Evolutionary conservation across 108 stramenopile species (phyloP), one percentile per base, ranked within the genome.

Genomic region (Phaeodactylum tricornutum): DNA sequence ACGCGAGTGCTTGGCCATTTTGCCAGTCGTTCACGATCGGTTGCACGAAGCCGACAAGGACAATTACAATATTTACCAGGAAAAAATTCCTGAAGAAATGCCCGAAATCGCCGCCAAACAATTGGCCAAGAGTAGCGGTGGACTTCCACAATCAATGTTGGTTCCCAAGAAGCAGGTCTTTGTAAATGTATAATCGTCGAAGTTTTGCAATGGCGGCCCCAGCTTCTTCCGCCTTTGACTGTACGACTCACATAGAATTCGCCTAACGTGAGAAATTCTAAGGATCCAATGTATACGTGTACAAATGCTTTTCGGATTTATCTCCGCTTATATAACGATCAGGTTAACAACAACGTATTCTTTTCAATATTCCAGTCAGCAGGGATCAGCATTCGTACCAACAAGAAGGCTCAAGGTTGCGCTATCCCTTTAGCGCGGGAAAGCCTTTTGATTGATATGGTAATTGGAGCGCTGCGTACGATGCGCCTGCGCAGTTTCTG

Each of bases 401-500:
- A n/a, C n/a, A n/a, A n/a, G n/a, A n/a, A n/a, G n/a, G n/a, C n/a
- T n/a, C n/a, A n/a, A n/a, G n/a, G n/a, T n/a, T n/a, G n/a, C n/a
- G n/a, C n/a, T n/a, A n/a, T n/a, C n/a, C n/a, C n/a, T n/a, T n/a
- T n/a, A n/a, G n/a, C 21, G 3, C 19, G 21, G 21, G 19, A 45
- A 26, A n/a, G 25, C 44, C 22, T 45, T 50, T 33, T 50, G 33
- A 4, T 47, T 47, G 38, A 66, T 68, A 36, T 75, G 67, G 53
- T 62, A 77, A 64, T 61, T 64, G 53, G 64, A 66, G 43, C 54
- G 61, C 27, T 54, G 68, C 19, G 66, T 75, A 33, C 78, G 69
- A 40, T 64, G 67, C 23, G 49, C 67, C 40, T 72, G 67, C 14
- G 78, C 75, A 27, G 47, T 31, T 11, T 47, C 63, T 20, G 77